These are phyloP conservation scores for Bacterosira constricta DNA, from an alignment of 108 stramenopile genomes.

Conservation along the genomic window DNA sequence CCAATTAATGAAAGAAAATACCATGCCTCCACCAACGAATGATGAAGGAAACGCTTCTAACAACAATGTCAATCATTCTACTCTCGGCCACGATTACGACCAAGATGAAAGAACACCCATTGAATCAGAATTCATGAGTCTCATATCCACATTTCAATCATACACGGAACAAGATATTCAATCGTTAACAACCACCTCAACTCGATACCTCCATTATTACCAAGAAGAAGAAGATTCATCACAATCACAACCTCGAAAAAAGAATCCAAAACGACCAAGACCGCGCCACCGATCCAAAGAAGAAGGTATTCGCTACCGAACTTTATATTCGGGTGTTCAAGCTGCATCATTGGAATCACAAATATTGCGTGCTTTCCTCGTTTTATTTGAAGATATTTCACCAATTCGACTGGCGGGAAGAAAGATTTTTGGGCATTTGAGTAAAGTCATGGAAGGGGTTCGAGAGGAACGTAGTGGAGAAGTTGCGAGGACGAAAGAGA, in stretches of 20 bases:
- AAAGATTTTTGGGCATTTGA: slow-evolving; percentile 56
- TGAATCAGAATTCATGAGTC: slow-evolving; percentile 39
- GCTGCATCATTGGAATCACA: slow-evolving; percentile 65
- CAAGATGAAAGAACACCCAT: slow-evolving; percentile 25
- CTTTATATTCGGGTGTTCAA: slow-evolving; percentile 66
- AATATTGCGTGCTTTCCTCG: slow-evolving; percentile 76
- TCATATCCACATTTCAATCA: slow-evolving; percentile 33
- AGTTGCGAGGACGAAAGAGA: slow-evolving; percentile 31
- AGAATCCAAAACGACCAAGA: not conserved
- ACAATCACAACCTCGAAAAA: not conserved
- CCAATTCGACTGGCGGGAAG: slow-evolving; percentile 82
- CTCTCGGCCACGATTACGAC: slow-evolving; percentile 21
- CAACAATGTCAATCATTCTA: not conserved
- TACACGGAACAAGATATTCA: slow-evolving; percentile 46
- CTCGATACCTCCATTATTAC: slow-evolving; percentile 21
- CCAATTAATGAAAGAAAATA: slow-evolving; percentile 34
- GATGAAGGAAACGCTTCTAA: not conserved
- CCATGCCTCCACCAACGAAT: slow-evolving; percentile 8
- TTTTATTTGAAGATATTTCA: slow-evolving; percentile 77
- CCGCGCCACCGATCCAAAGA: slow-evolving; percentile 26
- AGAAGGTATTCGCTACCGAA: slow-evolving; percentile 49
- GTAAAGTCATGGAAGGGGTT: slow-evolving; percentile 58
- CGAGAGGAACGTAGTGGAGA: slow-evolving; percentile 37
- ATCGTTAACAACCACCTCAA: slow-evolving; percentile 46
- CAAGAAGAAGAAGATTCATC: not conserved